Conservation (phyloP, 768 basidiomycete genomes). For the Trametes coccinea region DNA sequence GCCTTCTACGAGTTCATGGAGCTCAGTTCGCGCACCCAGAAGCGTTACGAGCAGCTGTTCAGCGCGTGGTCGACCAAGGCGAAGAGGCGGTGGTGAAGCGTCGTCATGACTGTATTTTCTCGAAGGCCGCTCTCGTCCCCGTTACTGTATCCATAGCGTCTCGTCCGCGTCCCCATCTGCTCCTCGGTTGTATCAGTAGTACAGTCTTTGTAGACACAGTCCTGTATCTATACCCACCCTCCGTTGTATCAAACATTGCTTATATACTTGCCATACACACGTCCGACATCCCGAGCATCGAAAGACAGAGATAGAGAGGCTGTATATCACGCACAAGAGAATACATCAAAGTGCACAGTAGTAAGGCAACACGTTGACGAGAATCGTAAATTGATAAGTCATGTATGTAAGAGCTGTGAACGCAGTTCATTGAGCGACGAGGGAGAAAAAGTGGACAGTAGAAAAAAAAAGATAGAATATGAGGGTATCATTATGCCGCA, state of each 20-base stretch:
- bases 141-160: background rate
- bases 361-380: background rate
- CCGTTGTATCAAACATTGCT: background rate
- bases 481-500: slow-evolving; percentile 22
- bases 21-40: slow-evolving; percentile 51
- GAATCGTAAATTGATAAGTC: background rate
- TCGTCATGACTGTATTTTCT: background rate
- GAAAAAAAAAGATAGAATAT: too few relatives aligned
- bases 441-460: too few relatives aligned
- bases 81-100: background rate
- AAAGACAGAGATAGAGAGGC: background rate
- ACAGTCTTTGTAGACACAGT: background rate
- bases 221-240: slow-evolving; percentile 7
- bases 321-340: background rate
- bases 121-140: too few relatives aligned
- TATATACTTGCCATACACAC: background rate
- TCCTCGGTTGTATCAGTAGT: slow-evolving; percentile 10
- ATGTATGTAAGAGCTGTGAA: background rate
- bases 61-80: slow-evolving; percentile 4
- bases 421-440: background rate
- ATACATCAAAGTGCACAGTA: background rate
- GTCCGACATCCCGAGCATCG: background rate
- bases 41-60: slow-evolving; percentile 58
- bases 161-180: background rate
- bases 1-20: slow-evolving; percentile 61